Evolutionary conservation across 2,329 filamentous ascomycete genomes (phyloP).

Genomic region (Penicillium griseofulvum): DNA sequence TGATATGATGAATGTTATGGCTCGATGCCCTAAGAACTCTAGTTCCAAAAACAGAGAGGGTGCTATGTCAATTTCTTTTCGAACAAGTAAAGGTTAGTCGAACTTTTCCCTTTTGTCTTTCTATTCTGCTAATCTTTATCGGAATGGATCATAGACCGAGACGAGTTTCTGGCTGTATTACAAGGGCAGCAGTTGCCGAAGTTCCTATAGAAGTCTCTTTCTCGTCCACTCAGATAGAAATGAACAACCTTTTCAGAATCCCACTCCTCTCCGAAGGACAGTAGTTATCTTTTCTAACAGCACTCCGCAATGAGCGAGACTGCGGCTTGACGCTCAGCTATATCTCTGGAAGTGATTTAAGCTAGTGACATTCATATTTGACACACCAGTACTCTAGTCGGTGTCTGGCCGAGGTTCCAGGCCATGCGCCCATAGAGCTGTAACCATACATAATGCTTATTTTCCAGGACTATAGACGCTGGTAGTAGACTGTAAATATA

Average conservation of each 20-base stretch:
- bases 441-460: background rate
- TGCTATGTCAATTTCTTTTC: slow-evolving; percentile 28
- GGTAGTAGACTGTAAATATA: background rate
- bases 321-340: background rate
- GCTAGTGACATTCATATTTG: background rate
- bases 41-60: slow-evolving; percentile 18
- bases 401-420: background rate
- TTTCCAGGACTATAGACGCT: too few relatives aligned
- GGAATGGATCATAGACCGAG: slow-evolving; percentile 12
- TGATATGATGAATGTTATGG: slow-evolving; percentile 29
- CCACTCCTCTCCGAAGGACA: background rate
- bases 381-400: background rate
- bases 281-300: background rate
- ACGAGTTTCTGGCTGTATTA: slow-evolving; percentile 19
- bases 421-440: background rate
- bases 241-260: background rate
- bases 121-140: background rate
- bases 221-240: background rate
- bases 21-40: slow-evolving; percentile 24
- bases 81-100: slow-evolving; percentile 21
- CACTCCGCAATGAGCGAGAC: too few relatives aligned
- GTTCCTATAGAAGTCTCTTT: background rate
- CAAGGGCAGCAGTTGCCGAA: slow-evolving; percentile 6
- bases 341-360: background rate
- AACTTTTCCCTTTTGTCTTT: too few relatives aligned